Percentiles rank a stretch among this genome's conserved stretches.
Conservation (phyloP, 2,329 filamentous ascomycete species). For the Nothomitra cinnamomea region DNA sequence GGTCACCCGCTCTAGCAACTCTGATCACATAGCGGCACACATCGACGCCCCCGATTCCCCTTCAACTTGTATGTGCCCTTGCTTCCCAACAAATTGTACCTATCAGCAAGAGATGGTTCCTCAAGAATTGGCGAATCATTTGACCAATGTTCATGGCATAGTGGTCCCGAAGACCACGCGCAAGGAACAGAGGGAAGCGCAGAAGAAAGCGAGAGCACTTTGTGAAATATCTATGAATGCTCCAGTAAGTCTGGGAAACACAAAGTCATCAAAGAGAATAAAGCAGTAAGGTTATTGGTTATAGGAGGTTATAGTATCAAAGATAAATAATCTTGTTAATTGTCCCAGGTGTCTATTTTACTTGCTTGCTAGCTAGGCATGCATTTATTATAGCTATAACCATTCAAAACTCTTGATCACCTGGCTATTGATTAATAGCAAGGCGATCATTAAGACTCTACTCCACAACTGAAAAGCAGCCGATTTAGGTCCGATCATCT, state of each 20-base stretch:
- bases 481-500: too few species aligned
- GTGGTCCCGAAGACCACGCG: neutral
- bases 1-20: neutral
- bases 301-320: neutral
- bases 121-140: neutral
- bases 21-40: neutral
- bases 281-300: neutral
- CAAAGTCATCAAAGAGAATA: neutral
- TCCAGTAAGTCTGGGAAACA: neutral
- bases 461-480: too few species aligned
- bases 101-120: neutral
- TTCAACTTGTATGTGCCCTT: neutral
- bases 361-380: too few species aligned
- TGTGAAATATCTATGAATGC: neutral
- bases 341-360: too few species aligned
- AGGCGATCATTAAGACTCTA: too few species aligned
- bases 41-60: neutral
- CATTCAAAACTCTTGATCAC: too few species aligned
- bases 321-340: too few species aligned
- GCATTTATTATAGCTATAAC: too few species aligned
- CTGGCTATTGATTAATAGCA: too few species aligned
- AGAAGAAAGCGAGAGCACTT: neutral
- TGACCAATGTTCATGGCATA: neutral
- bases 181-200: neutral
- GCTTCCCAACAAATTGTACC: neutral